Base-by-base conservation (phyloP, 176 grass and related monocot species). In the Rhynchospora pubera region DNA sequence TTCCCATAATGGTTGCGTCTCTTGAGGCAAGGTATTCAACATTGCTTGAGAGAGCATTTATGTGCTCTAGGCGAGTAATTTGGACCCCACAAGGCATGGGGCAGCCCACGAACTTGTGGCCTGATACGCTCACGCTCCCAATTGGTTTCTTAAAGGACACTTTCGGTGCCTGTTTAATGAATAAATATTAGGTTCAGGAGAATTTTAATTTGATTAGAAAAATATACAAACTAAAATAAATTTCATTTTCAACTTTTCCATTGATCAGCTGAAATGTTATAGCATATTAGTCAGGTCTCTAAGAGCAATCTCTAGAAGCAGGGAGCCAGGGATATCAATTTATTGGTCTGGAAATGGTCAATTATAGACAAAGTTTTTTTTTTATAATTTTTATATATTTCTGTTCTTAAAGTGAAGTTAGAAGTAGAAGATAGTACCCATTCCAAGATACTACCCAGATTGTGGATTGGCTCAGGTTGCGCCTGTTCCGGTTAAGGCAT, bases 61-160 rank as follows among this genome's bases (percentile, higher is more conserved):
- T 93, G 87, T 97, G 93, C 57, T 83, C 30, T 82, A 97, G 32
- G 47, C 93, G 88, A 32, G 89, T 91, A 65, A 97, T 91, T 67
- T 93, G 91, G 5, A 97, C 89, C 28, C 93, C 93, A 69, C 93
- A 97, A 13, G 93, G 93, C 93, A 97, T 97, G 19, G 93, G 91
- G 60, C 93, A 97, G 48, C 93, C 89, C 8, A 93, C 91, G n/a
- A 97, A 97, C 72, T 97, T 97, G 83, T 97, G 93, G 5, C 93
- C 93, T 0, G 93, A 97, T 21, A 97, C 93, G 0, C 88, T 93
- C 46, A 93, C 91, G 67, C 91, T 97, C 5, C 88, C 90, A 52
- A 97, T 97, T 23, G 91, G 89, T 48, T 97, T 97, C 66, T 93
- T 97, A 59, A 91, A 96, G 58, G 91, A 83, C 22, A 97, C 93